Evolutionary conservation across 495 filamentous ascomycete genomes (phyloP).

Genomic region (Daldinia bambusicola): DNA sequence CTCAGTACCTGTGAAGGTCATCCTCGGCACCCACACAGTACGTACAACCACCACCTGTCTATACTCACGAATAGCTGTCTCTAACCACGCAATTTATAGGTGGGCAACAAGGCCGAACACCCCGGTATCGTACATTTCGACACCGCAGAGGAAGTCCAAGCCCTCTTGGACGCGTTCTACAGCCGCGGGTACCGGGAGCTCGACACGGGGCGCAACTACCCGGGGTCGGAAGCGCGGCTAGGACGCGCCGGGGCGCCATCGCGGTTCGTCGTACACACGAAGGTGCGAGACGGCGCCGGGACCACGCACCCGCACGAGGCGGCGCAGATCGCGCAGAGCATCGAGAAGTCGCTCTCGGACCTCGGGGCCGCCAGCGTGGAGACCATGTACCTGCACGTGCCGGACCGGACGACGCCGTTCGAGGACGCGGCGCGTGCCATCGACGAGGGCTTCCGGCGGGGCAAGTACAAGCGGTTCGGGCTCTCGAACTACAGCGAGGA

Average conservation of each 20-base stretch:
- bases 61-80: neutral
- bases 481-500: slow-evolving; percentile 58
- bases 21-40: slow-evolving; percentile 1
- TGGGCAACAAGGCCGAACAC: neutral
- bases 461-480: slow-evolving; percentile 57
- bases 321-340: neutral
- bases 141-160: neutral
- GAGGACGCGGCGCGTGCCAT: slow-evolving; percentile 56
- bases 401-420: slow-evolving; percentile 56
- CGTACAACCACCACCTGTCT: neutral
- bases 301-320: neutral
- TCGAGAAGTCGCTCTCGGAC: neutral
- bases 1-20: neutral
- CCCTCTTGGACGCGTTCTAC: neutral
- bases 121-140: neutral
- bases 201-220: neutral
- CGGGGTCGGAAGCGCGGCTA: neutral
- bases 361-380: neutral
- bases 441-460: slow-evolving; percentile 51
- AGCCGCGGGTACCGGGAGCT: neutral
- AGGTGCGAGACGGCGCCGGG: neutral
- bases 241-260: neutral
- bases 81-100: neutral
- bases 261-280: neutral
- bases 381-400: slow-evolving; percentile 56